These are phyloP conservation scores for Takashimella tepidaria DNA, from an alignment of 1,284 basidiomycete genomes.

Conservation along the genomic window DNA sequence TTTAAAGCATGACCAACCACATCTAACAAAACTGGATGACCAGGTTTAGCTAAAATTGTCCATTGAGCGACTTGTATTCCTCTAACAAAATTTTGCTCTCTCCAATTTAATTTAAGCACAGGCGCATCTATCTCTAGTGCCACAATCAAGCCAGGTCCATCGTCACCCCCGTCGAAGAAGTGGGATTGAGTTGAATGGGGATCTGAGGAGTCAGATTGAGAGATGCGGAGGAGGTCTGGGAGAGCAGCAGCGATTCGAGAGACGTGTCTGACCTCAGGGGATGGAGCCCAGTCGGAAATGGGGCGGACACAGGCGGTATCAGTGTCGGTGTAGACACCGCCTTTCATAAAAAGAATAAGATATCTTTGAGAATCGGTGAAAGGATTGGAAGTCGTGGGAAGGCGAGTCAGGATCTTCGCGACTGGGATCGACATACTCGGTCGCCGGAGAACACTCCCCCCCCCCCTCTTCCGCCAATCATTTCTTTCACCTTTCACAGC, in stretches of 20 bases:
- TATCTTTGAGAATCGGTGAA: too few species aligned
- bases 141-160: slow-evolving; percentile 16
- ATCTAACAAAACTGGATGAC: slow-evolving; percentile 33
- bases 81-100: slow-evolving; percentile 18
- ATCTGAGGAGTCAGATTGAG: background rate
- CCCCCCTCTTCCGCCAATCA: too few species aligned
- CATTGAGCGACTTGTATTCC: slow-evolving; percentile 31
- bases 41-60: slow-evolving; percentile 23
- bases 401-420: too few species aligned
- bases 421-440: too few species aligned
- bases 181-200: too few species aligned
- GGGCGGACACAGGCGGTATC: slow-evolving; percentile 39
- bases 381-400: too few species aligned
- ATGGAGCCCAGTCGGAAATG: slow-evolving; percentile 17
- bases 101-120: slow-evolving; percentile 6
- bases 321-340: slow-evolving; percentile 48
- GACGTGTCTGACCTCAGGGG: background rate
- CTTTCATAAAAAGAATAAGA: slow-evolving; percentile 39
- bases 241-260: slow-evolving; percentile 13
- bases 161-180: background rate
- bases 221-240: slow-evolving; percentile 11
- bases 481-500: too few species aligned
- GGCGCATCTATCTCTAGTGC: slow-evolving; percentile 19
- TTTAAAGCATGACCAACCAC: slow-evolving; percentile 21
- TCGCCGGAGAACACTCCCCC: too few species aligned